Percentiles rank a stretch among this genome's conserved stretches.
These are phyloP conservation scores for Lathyrus aphaca DNA, from an alignment of 306 rosid genomes.

Conservation along the genomic window DNA sequence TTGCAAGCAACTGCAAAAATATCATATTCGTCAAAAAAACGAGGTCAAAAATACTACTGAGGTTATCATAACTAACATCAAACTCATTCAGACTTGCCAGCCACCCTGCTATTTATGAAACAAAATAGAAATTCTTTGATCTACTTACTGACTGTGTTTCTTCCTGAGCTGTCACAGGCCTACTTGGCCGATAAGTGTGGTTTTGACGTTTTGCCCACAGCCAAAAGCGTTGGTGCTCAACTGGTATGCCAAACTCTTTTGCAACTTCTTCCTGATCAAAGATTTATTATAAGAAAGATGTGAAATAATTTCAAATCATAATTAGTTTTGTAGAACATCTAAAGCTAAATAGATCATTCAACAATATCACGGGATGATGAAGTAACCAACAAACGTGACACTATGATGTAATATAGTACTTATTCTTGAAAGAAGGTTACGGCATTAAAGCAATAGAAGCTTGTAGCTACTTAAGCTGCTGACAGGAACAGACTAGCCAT, in stretches of 20 bases:
- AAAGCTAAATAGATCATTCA: conserved; percentile 20
- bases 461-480: background rate
- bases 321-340: conserved; percentile 17
- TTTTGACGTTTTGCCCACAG: conserved; percentile 96
- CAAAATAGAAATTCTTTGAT: conserved; percentile 6
- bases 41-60: background rate
- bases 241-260: conserved; percentile 78
- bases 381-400: conserved; percentile 1
- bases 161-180: conserved; percentile 72
- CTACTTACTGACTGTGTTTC: conserved; percentile 77
- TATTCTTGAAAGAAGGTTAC: background rate
- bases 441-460: background rate
- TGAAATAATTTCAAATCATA: conserved; percentile 22
- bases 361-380: conserved; percentile 16
- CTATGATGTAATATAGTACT: background rate
- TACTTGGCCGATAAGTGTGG: conserved; percentile 83
- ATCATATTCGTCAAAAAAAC: background rate
- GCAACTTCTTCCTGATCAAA: conserved; percentile 86
- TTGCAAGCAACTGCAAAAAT: conserved; percentile 8
- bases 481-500: background rate
- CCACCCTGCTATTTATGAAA: conserved; percentile 24
- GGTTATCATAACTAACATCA: background rate
- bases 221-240: conserved; percentile 84
- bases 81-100: background rate
- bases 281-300: conserved; percentile 30